These are phyloP conservation scores for Coleophoma cylindrospora DNA, from an alignment of 2,329 filamentous ascomycete species.

Conservation along the genomic window DNA sequence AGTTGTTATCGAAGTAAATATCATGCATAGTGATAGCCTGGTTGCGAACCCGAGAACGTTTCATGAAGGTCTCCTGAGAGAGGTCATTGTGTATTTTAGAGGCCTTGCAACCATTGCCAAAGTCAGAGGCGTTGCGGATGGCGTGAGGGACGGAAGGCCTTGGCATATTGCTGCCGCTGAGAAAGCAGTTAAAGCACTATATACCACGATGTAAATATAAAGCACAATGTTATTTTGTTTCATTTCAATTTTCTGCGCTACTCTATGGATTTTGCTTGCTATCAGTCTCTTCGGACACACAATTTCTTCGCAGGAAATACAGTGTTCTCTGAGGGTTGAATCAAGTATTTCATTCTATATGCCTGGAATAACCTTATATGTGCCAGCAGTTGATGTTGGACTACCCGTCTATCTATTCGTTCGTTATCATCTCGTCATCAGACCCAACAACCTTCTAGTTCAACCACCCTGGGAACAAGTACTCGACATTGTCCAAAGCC, in stretches of 20 bases:
- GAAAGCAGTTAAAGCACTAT: slow-evolving; percentile 62
- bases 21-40: slow-evolving; percentile 46
- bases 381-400: slow-evolving; percentile 5
- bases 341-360: no score
- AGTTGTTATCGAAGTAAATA: slow-evolving; percentile 57
- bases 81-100: slow-evolving; percentile 66
- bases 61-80: slow-evolving; percentile 61
- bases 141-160: slow-evolving; percentile 59
- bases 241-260: no score
- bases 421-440: slow-evolving; percentile 1
- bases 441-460: not conserved
- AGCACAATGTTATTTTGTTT: no score
- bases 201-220: slow-evolving; percentile 51
- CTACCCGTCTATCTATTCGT: not conserved
- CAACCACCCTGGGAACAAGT: slow-evolving; percentile 69
- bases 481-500: slow-evolving; percentile 74
- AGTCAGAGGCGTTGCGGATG: slow-evolving; percentile 56
- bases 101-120: slow-evolving; percentile 65
- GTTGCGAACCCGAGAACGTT: slow-evolving; percentile 23
- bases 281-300: no score
- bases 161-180: slow-evolving; percentile 74
- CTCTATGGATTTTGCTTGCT: no score
- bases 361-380: no score
- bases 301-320: no score
- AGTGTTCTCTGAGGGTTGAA: no score